Base-by-base conservation (phyloP, 106 monocot species). In the Ottelia alismoides region DNA sequence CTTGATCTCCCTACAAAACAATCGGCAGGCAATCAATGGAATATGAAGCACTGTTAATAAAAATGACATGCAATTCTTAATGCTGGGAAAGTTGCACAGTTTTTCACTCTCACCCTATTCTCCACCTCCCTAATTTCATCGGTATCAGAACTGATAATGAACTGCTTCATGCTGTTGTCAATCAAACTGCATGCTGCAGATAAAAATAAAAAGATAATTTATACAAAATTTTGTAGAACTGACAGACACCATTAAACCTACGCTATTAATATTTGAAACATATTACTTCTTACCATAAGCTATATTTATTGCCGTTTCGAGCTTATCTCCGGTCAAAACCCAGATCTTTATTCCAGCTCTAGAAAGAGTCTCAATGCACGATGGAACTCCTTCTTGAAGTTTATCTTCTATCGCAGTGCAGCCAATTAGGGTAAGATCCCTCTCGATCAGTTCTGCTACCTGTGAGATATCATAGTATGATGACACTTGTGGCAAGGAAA, bases 221-320 rank as follows among this genome's bases (percentile, higher is more conserved):
- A n/a, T n/a, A n/a, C n/a, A n/a, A n/a, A n/a, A n/a, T n/a, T n/a
- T n/a, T n/a, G n/a, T n/a, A n/a, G n/a, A n/a, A n/a, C n/a, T n/a
- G n/a, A n/a, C n/a, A n/a, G n/a, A n/a, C n/a, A n/a, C n/a, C n/a
- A n/a, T n/a, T n/a, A n/a, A n/a, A n/a, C n/a, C n/a, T n/a, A n/a
- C n/a, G n/a, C n/a, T n/a, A n/a, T n/a, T n/a, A n/a, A n/a, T n/a
- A n/a, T n/a, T n/a, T n/a, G n/a, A n/a, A n/a, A n/a, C n/a, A n/a
- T n/a, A n/a, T n/a, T n/a, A n/a, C 6, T 43, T 7, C 35, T 59
- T 82, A 98, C 96, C 96, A 70, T 98, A 98, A 16, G 89, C 96
- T 53, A 98, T 98, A 65, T 98, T 98, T 53, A 98, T 98, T 68
- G 96, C 96, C 32, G 96, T 98, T 76, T 98, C 96, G 79, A 98